Percentiles rank a stretch among this genome's conserved stretches.
Evolutionary conservation across 768 basidiomycete genomes (phyloP).

Genomic region (Rhizopogon vinicolor): DNA sequence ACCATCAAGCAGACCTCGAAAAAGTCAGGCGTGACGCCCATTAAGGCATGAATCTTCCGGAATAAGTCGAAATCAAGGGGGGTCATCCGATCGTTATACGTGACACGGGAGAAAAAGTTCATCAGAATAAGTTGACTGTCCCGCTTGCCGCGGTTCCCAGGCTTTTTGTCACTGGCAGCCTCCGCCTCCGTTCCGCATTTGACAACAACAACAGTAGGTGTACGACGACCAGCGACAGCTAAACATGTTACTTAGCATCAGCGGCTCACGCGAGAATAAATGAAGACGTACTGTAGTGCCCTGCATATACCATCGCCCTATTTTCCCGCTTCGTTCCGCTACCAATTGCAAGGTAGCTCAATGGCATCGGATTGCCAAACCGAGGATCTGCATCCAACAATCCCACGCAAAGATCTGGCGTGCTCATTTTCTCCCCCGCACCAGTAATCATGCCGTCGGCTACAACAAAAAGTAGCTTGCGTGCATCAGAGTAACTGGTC

Average conservation of each 20-base stretch:
- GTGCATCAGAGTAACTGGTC: constrained; percentile 86
- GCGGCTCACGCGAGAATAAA: not conserved
- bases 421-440: constrained; percentile 91
- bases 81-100: constrained; percentile 98
- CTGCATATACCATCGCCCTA: constrained; percentile 97
- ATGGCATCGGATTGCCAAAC: constrained; percentile 93
- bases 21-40: constrained; percentile 99
- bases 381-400: constrained; percentile 90
- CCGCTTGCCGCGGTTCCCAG: constrained; percentile 97
- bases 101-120: constrained; percentile 99
- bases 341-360: constrained; percentile 91
- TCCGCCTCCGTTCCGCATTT: constrained; percentile 94
- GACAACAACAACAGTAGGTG: constrained; percentile 90
- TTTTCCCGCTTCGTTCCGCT: constrained; percentile 88
- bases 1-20: constrained; percentile 99
- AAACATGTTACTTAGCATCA: constrained; percentile 2
- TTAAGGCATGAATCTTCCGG: constrained; percentile 90
- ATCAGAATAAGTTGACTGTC: constrained; percentile 98
- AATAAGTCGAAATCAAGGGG: constrained; percentile 98
- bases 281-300: constrained; percentile 86
- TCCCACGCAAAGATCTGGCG: constrained; percentile 93
- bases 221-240: constrained; percentile 85
- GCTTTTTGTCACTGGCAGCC: constrained; percentile 80
- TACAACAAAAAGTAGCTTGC: constrained; percentile 91
- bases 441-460: constrained; percentile 99